Base-by-base conservation (phyloP, 768 basidiomycete species). In the Tricholoma sp. region DNA sequence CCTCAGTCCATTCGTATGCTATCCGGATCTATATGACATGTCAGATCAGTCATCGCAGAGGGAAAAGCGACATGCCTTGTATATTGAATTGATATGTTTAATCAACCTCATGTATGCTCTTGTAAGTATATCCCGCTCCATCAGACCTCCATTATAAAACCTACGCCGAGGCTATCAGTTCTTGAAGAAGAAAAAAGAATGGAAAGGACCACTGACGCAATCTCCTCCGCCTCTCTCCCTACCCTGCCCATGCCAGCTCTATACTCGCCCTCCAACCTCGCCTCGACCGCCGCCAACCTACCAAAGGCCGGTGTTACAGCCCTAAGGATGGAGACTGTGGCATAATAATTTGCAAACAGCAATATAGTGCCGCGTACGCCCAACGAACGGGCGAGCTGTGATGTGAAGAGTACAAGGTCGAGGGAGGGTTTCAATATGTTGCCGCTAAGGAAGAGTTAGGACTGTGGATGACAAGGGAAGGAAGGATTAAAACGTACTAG, bases 301-400 rank as follows among this genome's bases (percentile, higher is more conserved):
- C 95, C 96, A 71, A 98, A 98, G 0, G 94, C 89, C 0, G 95
- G 96, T 0, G 96, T 94, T 4, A 91, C 94, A 3, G 88, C 85
- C 24, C 85, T 79, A 3, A 98, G 72, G 39, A 97, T 88, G 60
- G 82, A 77, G 3, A 89, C 89, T 0, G 95, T 98, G n/a, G 84
- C 72, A 55, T 91, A 89, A 67, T 98, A 96, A 62, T 92, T 94
- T 24, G 76, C 75, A 64, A 91, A 91, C 9, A 98, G 77, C 5
- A 94, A 74, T 2, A 86, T 56, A 0, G 89, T 92, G 2, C 95
- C 96, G n/a, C 87, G 82, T 0, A 88, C 75, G 10, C 95, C 95
- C 16, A 98, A 83, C 0, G 91, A 90, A 14, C 86, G 83, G 0
- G 92, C 87, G 10, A 98, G 83, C 65, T 98, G 95, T 7, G 87